Conservation (phyloP, 768 basidiomycete genomes). For the Hypsizygus marmoreus region DNA sequence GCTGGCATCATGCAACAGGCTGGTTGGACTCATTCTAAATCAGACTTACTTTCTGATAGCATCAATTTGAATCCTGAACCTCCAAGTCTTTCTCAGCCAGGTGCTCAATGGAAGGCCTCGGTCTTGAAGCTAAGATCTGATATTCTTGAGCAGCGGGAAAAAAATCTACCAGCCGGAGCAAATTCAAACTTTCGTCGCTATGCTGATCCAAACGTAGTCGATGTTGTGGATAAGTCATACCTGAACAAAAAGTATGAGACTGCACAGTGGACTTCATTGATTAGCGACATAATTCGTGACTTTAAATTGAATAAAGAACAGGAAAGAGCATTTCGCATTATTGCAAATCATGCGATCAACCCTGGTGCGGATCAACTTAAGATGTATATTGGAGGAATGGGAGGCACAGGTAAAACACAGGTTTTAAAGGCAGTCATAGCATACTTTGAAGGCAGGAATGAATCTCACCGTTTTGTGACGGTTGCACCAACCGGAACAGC, state of each 20-base stretch:
- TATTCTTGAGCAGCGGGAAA: too few relatives aligned
- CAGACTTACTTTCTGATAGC: neutral
- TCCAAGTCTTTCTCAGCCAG: neutral
- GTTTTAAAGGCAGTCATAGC: slow-evolving; percentile 23
- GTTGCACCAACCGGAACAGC: slow-evolving; percentile 31
- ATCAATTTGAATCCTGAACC: neutral
- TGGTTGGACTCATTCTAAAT: neutral
- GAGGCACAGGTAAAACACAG: slow-evolving; percentile 31
- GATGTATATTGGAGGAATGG: slow-evolving; percentile 36
- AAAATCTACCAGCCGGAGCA: too few relatives aligned
- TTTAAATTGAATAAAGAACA: slow-evolving; percentile 32
- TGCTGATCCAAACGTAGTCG: neutral
- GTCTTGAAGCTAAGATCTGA: too few relatives aligned
- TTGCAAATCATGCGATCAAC: slow-evolving; percentile 20
- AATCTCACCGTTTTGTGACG: slow-evolving; percentile 5
- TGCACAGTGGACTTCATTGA: neutral
- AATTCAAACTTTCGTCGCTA: too few relatives aligned
- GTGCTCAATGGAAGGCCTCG: neutral
- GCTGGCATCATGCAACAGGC: neutral
- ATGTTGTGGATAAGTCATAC: neutral
- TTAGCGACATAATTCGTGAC: neutral
- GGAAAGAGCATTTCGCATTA: slow-evolving; percentile 29
- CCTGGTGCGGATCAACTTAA: slow-evolving; percentile 16
- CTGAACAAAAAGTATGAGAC: neutral
- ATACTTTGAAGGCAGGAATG: neutral